Conservation (phyloP, 2,329 filamentous ascomycete genomes). For the Alternaria triticina region DNA sequence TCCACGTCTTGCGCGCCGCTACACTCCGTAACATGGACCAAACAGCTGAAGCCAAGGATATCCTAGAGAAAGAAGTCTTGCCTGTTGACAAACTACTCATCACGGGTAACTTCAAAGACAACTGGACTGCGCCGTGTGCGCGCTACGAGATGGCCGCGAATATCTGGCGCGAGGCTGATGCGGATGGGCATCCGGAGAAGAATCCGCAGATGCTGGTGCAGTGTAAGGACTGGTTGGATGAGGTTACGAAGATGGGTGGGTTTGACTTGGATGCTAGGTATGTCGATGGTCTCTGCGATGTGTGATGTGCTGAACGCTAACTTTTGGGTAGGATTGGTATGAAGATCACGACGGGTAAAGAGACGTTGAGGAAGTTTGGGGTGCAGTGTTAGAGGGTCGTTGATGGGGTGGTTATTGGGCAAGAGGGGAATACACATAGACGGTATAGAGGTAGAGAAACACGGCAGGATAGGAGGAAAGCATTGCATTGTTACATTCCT, state of each 20-base stretch:
- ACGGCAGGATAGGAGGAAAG: background rate
- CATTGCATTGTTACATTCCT: too few relatives aligned
- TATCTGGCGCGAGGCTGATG: constrained; percentile 71
- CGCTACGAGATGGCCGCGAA: constrained; percentile 87
- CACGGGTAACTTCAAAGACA: constrained; percentile 68
- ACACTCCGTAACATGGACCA: constrained; percentile 69
- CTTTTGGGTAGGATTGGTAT: constrained; percentile 63
- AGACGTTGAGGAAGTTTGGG: constrained; percentile 61
- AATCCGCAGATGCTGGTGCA: constrained; percentile 60
- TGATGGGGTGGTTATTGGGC: background rate
- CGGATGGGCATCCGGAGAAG: constrained; percentile 43
- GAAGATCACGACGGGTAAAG: constrained; percentile 72
- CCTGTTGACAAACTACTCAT: constrained; percentile 61
- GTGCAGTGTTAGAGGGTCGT: constrained; percentile 19
- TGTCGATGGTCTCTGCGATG: constrained; percentile 12
- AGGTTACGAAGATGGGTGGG: constrained; percentile 71
- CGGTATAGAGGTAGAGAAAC: background rate
- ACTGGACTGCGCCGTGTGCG: constrained; percentile 75
- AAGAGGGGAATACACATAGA: background rate
- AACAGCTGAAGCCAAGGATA: constrained; percentile 67
- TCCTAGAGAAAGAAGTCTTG: constrained; percentile 69
- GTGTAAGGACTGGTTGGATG: constrained; percentile 69
- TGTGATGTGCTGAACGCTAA: constrained; percentile 5
- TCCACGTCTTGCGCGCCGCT: constrained; percentile 70
- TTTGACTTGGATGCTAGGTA: constrained; percentile 75